phyloP scores from a whole-genome alignment of 345 rosid genomes.

The Rubroshorea leprosula region DNA sequence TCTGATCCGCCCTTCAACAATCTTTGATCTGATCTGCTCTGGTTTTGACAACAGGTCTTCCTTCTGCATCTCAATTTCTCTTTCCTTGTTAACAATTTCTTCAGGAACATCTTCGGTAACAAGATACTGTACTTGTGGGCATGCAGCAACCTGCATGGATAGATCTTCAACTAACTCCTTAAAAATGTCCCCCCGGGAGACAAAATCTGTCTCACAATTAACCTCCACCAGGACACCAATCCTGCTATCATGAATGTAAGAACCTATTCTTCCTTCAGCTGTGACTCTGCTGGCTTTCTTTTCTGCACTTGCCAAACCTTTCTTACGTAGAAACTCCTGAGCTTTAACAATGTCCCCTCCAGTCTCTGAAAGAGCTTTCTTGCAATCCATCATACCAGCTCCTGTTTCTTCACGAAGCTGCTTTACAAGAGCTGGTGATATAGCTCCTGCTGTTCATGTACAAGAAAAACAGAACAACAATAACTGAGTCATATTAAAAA shows the following conservation, averaged over 20 bases:
- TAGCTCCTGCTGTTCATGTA: conserved; percentile 33
- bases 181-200: conserved; percentile 89
- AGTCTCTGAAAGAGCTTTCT: conserved; percentile 73
- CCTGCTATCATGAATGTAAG: conserved; percentile 93
- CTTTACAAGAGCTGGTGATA: conserved; percentile 87
- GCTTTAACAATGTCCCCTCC: conserved; percentile 86
- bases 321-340: conserved; percentile 86
- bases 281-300: conserved; percentile 88
- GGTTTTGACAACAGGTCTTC: conserved; percentile 92
- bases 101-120: conserved; percentile 76
- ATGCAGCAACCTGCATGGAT: conserved; percentile 97
- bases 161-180: conserved; percentile 90
- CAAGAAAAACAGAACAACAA: not conserved
- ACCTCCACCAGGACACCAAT: conserved; percentile 91
- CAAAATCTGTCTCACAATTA: conserved; percentile 95
- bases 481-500: not conserved
- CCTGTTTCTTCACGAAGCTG: conserved; percentile 97
- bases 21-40: conserved; percentile 79
- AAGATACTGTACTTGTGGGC: conserved; percentile 85
- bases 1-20: conserved; percentile 84
- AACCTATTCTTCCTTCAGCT: conserved; percentile 92
- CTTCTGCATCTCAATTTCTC: conserved; percentile 89
- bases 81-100: conserved; percentile 76
- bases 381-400: conserved; percentile 99
- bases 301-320: conserved; percentile 91